Evolutionary conservation across 495 filamentous ascomycete species (phyloP).

Genomic region (Hyaloscypha bicolor): DNA sequence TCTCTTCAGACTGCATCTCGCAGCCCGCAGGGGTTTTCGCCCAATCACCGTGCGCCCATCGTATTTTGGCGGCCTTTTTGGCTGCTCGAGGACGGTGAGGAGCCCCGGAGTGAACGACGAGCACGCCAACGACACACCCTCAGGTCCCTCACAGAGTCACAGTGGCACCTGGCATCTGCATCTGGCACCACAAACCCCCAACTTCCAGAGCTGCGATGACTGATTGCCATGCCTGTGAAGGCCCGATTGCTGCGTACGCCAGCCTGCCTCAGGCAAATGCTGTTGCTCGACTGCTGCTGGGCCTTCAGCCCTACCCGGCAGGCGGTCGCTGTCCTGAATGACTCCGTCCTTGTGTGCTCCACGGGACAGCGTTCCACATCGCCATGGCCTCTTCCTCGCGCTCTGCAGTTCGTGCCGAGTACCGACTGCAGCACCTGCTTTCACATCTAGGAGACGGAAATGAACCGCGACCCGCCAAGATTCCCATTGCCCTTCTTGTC

Average conservation of each 20-base stretch:
- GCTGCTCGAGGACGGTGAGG: conserved; percentile 21
- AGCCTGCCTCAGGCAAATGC: neutral
- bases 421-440: neutral
- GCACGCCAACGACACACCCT: no score
- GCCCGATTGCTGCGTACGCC: conserved; percentile 6
- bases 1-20: conserved; percentile 11
- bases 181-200: neutral
- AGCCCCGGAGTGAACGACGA: conserved; percentile 7
- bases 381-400: neutral
- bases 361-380: neutral
- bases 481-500: neutral
- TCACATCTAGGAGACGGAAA: neutral
- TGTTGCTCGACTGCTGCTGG: neutral
- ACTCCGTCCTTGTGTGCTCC: neutral
- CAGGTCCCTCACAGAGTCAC: neutral
- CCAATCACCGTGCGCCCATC: conserved; percentile 17
- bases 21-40: neutral
- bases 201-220: neutral
- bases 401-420: neutral
- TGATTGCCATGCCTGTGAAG: neutral
- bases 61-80: conserved; percentile 18
- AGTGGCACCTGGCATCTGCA: neutral
- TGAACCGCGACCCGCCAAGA: neutral
- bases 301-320: neutral
- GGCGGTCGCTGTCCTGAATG: neutral